Percentiles rank a stretch among this genome's conserved stretches.
phyloP scores from a whole-genome alignment of 306 rosid species.

The Sechiopsis laciniata region DNA sequence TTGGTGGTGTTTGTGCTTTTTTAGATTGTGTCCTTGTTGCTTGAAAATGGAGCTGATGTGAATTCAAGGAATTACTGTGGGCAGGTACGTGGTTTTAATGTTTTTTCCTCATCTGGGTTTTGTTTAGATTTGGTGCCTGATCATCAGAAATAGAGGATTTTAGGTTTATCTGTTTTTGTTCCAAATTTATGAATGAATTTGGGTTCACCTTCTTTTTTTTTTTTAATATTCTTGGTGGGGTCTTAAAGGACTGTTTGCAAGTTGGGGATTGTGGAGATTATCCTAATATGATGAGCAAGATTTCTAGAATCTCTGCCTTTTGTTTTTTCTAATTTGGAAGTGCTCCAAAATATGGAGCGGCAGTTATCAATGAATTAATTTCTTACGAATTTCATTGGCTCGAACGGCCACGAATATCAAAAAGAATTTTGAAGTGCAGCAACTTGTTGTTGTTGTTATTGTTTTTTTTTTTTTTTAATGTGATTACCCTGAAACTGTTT shows the following conservation, averaged over 20 bases:
- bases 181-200: not conserved
- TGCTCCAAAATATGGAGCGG: too few species aligned
- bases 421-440: not conserved
- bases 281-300: too few species aligned
- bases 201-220: not conserved
- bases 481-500: constrained; percentile 5
- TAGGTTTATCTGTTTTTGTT: constrained; percentile 9
- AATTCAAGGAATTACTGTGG: constrained; percentile 94
- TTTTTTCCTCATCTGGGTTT: constrained; percentile 1
- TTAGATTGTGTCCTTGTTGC: constrained; percentile 82
- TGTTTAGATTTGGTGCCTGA: not conserved
- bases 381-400: too few species aligned
- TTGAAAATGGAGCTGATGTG: constrained; percentile 93
- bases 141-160: not conserved
- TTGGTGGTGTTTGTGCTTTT: not conserved
- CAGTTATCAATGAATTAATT: too few species aligned
- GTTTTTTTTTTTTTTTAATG: too few species aligned
- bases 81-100: constrained; percentile 52
- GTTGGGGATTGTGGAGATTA: too few species aligned
- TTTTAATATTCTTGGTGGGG: constrained; percentile 9
- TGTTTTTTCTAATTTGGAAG: not conserved
- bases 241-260: not conserved
- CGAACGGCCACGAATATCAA: too few species aligned
- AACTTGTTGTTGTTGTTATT: too few species aligned
- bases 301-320: not conserved